A percentile compares a stretch with the other conserved stretches of the same genome.
phyloP scores from a whole-genome alignment of 768 basidiomycete species.

The Naganishia vaughanmartiniae region DNA sequence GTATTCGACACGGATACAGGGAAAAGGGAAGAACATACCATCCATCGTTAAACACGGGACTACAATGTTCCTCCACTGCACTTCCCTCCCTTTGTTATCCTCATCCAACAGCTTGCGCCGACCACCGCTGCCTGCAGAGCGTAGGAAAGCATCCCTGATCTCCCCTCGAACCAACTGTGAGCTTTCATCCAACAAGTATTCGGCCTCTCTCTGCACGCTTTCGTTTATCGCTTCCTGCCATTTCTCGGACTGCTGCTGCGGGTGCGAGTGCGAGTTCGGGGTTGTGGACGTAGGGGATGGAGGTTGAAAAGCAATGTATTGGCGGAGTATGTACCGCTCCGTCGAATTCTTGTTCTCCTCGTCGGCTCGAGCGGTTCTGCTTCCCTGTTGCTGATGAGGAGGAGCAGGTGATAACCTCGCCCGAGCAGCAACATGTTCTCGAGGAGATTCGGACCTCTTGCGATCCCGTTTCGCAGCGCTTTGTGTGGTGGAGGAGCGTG shows the following conservation, averaged over 20 bases:
- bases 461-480: slow-evolving; percentile 1
- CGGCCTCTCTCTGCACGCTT: neutral
- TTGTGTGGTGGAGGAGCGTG: neutral
- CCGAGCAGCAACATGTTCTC: too few species aligned
- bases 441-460: neutral
- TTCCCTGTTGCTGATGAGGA: neutral
- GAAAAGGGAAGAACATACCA: neutral
- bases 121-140: neutral
- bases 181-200: slow-evolving; percentile 10
- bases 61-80: slow-evolving; percentile 2
- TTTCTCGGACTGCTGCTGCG: too few species aligned
- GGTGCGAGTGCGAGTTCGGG: too few species aligned
- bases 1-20: too few species aligned
- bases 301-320: slow-evolving; percentile 6
- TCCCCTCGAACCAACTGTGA: slow-evolving; percentile 11
- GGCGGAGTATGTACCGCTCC: neutral
- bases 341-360: too few species aligned
- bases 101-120: neutral
- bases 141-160: neutral
- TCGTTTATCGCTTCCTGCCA: neutral
- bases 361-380: neutral
- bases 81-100: neutral
- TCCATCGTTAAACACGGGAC: neutral
- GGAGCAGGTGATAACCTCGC: neutral
- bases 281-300: neutral